These are phyloP conservation scores for Venturia nashicola DNA, from an alignment of 2,329 filamentous ascomycete genomes.

Conservation along the genomic window DNA sequence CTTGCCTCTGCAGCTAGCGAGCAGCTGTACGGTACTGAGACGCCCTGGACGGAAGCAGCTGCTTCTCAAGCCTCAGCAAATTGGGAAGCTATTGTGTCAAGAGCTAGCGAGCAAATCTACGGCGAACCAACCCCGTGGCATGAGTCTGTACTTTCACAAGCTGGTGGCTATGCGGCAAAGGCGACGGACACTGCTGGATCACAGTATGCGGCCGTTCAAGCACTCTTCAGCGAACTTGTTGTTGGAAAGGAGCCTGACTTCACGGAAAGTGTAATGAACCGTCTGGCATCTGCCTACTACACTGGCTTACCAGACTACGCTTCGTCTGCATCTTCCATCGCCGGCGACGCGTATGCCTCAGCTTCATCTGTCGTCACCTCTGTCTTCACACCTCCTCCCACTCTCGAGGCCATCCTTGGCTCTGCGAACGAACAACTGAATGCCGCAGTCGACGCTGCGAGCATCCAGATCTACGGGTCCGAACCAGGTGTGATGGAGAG, in stretches of 20 bases:
- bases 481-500: slow-evolving; percentile 41
- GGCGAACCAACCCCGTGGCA: slow-evolving; percentile 45
- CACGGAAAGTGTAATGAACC: slow-evolving; percentile 65
- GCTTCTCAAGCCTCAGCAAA: slow-evolving; percentile 46
- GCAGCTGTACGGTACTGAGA: slow-evolving; percentile 34
- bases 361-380: slow-evolving; percentile 34
- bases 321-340: slow-evolving; percentile 41
- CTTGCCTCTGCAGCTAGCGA: slow-evolving; percentile 33
- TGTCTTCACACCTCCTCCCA: slow-evolving; percentile 44
- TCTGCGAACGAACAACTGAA: slow-evolving; percentile 45
- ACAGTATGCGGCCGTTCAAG: slow-evolving; percentile 59
- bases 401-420: slow-evolving; percentile 44
- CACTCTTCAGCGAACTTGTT: slow-evolving; percentile 64
- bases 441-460: slow-evolving; percentile 46
- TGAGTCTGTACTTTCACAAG: slow-evolving; percentile 36
- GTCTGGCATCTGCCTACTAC: slow-evolving; percentile 59
- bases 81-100: slow-evolving; percentile 51
- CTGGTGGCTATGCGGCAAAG: slow-evolving; percentile 46
- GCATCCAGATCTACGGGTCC: slow-evolving; percentile 44
- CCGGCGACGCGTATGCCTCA: slow-evolving; percentile 34
- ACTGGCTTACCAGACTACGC: slow-evolving; percentile 48
- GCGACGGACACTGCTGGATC: slow-evolving; percentile 48
- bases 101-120: slow-evolving; percentile 58
- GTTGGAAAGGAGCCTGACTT: slow-evolving; percentile 68
- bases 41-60: slow-evolving; percentile 40